Percentiles rank a stretch among this genome's conserved stretches.
Conservation (phyloP, 2,329 filamentous ascomycete genomes). For the Akanthomyces dipterigenus region DNA sequence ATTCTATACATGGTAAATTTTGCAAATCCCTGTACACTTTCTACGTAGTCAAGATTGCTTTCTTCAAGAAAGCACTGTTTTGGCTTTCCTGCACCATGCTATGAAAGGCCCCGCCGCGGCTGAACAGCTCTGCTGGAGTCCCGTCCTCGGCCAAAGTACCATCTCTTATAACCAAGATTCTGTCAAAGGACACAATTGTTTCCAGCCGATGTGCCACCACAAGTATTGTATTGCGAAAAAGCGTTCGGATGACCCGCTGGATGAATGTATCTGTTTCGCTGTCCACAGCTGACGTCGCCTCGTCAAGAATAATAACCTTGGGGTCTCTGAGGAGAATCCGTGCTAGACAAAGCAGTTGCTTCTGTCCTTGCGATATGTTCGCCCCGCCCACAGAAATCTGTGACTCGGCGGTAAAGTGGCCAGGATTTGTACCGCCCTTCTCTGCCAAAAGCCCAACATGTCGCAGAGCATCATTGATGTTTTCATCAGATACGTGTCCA, state of each 20-base stretch:
- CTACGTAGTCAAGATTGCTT: neutral
- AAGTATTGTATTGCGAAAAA: too few relatives aligned
- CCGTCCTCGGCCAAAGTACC: neutral
- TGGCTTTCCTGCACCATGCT: neutral
- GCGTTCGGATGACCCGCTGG: neutral
- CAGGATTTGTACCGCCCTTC: neutral
- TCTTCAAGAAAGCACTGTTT: neutral
- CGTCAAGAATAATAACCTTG: conserved; percentile 1
- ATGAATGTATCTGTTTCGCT: neutral
- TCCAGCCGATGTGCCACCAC: too few relatives aligned
- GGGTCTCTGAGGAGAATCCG: conserved; percentile 1
- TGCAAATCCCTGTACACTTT: neutral
- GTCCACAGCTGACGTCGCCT: conserved; percentile 5
- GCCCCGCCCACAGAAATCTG: neutral
- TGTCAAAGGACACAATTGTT: neutral
- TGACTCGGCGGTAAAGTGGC: neutral
- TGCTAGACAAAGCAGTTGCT: conserved; percentile 5
- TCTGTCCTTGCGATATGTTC: neutral
- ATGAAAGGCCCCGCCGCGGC: neutral
- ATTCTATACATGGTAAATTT: neutral
- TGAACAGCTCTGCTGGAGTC: neutral
- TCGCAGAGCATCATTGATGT: neutral
- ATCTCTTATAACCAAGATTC: neutral
- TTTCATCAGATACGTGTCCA: neutral
- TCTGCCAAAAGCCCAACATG: neutral